phyloP scores from a whole-genome alignment of 495 filamentous ascomycete species.

The Podospora pseudopauciseta region DNA sequence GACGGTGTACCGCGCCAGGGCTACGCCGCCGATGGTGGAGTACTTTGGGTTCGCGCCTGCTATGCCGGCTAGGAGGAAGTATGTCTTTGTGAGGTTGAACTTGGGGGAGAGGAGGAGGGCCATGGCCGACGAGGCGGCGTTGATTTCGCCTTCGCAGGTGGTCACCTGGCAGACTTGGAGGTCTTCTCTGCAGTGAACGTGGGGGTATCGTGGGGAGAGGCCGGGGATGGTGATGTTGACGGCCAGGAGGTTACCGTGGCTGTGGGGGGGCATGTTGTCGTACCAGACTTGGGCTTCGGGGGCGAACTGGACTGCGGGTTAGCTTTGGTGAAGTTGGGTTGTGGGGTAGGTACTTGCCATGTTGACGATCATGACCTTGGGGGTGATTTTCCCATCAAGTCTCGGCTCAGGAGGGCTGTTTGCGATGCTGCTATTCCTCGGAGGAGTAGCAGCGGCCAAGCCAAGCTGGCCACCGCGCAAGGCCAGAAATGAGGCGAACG shows the following conservation, averaged over 20 bases:
- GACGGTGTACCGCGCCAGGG: conserved; percentile 64
- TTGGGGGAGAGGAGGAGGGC: conserved; percentile 54
- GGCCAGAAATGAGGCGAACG: background rate
- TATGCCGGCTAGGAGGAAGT: conserved; percentile 70
- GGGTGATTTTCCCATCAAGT: conserved; percentile 41
- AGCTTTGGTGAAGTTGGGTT: background rate
- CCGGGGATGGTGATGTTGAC: conserved; percentile 66
- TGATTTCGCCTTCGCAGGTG: conserved; percentile 63
- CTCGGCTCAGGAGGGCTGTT: background rate
- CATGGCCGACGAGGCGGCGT: conserved; percentile 61
- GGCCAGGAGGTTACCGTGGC: conserved; percentile 51
- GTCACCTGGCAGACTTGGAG: conserved; percentile 60
- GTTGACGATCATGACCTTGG: conserved; percentile 67
- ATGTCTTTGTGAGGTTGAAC: conserved; percentile 66
- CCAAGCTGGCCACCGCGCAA: background rate
- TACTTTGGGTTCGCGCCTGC: conserved; percentile 67
- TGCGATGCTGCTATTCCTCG: background rate
- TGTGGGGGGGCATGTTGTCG: conserved; percentile 46
- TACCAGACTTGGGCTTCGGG: conserved; percentile 69
- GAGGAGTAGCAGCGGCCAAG: background rate
- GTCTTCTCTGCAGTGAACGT: conserved; percentile 59
- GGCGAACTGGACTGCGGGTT: conserved; percentile 48
- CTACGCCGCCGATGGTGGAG: conserved; percentile 58
- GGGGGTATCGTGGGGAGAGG: conserved; percentile 60
- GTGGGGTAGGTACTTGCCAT: conserved; percentile 48